These are phyloP conservation scores for Leccinum arenicola DNA, from an alignment of 768 basidiomycete genomes.

Conservation along the genomic window DNA sequence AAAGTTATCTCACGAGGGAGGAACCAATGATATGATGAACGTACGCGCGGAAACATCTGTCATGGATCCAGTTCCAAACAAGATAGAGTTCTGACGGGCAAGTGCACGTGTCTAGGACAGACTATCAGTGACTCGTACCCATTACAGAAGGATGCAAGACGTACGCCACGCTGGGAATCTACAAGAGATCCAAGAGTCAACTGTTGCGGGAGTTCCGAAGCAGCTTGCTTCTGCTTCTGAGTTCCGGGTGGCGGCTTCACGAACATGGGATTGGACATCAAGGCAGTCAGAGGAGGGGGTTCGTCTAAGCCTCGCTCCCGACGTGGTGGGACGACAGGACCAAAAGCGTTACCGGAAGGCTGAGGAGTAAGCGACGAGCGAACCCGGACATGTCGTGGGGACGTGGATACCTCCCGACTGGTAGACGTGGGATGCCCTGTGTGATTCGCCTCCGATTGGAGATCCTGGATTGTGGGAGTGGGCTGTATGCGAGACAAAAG, in stretches of 20 bases:
- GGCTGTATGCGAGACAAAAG: constrained; percentile 25
- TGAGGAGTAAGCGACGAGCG: constrained; percentile 72
- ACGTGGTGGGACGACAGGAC: constrained; percentile 38
- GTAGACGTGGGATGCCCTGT: constrained; percentile 18
- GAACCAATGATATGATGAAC: constrained; percentile 12
- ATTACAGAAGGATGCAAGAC: constrained; percentile 23
- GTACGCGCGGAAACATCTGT: constrained; percentile 33
- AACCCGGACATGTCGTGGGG: constrained; percentile 49
- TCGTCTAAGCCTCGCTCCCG: constrained; percentile 56
- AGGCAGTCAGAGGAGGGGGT: constrained; percentile 61
- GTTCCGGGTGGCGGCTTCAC: constrained; percentile 52
- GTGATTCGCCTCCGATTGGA: constrained; percentile 22
- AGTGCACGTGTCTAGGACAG: constrained; percentile 45
- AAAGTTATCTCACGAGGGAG: constrained; percentile 16
- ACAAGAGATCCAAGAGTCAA: constrained; percentile 58
- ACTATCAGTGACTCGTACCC: constrained; percentile 3
- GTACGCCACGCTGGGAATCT: constrained; percentile 54
- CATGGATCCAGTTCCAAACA: constrained; percentile 42
- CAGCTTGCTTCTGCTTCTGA: constrained; percentile 23
- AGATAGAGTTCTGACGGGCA: constrained; percentile 49
- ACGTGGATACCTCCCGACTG: constrained; percentile 43
- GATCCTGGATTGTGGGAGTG: constrained; percentile 35
- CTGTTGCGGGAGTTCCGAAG: constrained; percentile 29
- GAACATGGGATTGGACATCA: constrained; percentile 67
- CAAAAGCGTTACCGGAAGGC: constrained; percentile 43